phyloP scores from a whole-genome alignment of 1,139 yeast genomes.

The Schwanniomyces etchellsii region DNA sequence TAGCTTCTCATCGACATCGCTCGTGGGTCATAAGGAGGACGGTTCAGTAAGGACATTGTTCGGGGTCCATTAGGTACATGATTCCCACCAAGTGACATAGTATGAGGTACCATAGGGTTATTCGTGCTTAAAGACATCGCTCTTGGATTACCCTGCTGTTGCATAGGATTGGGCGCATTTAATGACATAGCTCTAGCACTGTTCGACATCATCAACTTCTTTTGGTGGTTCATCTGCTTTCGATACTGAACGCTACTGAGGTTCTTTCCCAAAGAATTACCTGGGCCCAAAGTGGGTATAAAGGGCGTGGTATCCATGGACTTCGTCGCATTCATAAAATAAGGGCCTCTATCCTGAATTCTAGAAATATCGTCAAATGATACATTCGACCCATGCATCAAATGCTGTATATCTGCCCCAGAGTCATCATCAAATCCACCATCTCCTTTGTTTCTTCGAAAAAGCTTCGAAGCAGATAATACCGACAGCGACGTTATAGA shows the following conservation, averaged over 20 bases:
- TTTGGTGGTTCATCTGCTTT: constrained; percentile 63
- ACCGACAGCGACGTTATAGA: constrained; percentile 40
- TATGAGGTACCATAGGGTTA: constrained; percentile 6
- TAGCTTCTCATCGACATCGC: constrained; percentile 11
- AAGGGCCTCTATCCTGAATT: constrained; percentile 58
- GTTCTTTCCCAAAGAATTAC: constrained; percentile 12
- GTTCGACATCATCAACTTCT: constrained; percentile 49
- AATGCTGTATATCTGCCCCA: constrained; percentile 42
- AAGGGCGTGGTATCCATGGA: constrained; percentile 61
- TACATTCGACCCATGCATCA: constrained; percentile 35
- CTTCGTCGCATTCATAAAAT: constrained; percentile 39
- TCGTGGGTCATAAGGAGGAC: constrained; percentile 8
- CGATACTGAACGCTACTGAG: constrained; percentile 55
- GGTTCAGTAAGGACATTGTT: constrained; percentile 18
- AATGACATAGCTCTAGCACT: constrained; percentile 45
- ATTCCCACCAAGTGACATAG: background rate
- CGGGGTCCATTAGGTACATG: constrained; percentile 13
- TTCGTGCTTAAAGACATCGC: constrained; percentile 44
- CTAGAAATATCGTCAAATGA: constrained; percentile 62
- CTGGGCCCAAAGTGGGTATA: constrained; percentile 53
- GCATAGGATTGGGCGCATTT: constrained; percentile 32
- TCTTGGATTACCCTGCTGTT: constrained; percentile 22
- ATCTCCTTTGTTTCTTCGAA: constrained; percentile 34
- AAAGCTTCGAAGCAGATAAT: constrained; percentile 34
- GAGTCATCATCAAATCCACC: constrained; percentile 47